Evolutionary conservation across 2,329 filamentous ascomycete genomes (phyloP).

Genomic region (Colletotrichum falcatum): DNA sequence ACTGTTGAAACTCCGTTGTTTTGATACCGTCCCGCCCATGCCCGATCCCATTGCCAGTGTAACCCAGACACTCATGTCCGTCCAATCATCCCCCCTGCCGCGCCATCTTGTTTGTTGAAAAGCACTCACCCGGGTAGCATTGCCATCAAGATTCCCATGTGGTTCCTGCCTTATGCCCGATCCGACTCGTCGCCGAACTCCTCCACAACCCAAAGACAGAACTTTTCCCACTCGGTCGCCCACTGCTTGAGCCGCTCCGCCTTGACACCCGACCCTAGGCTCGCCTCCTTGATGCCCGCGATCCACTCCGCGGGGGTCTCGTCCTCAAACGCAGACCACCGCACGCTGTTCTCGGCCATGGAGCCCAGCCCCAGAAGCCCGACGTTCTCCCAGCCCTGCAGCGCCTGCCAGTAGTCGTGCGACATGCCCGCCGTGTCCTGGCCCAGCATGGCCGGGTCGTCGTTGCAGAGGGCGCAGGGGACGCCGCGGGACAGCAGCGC

Average conservation of each 20-base stretch:
- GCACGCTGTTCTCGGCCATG: constrained; percentile 85
- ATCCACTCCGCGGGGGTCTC: constrained; percentile 75
- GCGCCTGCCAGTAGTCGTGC: constrained; percentile 87
- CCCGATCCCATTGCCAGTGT: neutral
- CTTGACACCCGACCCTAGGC: constrained; percentile 74
- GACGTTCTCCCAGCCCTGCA: constrained; percentile 87
- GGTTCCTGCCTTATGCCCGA: constrained; percentile 41
- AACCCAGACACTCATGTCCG: neutral
- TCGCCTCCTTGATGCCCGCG: constrained; percentile 75
- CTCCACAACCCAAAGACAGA: constrained; percentile 84
- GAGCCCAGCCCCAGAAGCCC: constrained; percentile 82
- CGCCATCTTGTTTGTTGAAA: constrained; percentile 15
- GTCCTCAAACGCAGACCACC: constrained; percentile 86
- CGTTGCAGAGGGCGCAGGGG: constrained; percentile 80
- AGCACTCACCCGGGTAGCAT: neutral
- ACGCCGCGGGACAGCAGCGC: constrained; percentile 83
- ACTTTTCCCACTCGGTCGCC: constrained; percentile 81
- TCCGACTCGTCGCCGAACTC: constrained; percentile 74
- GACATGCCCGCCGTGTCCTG: constrained; percentile 82
- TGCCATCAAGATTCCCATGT: too few relatives aligned
- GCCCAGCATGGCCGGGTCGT: constrained; percentile 83
- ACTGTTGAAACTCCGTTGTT: constrained; percentile 34
- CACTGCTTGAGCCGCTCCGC: constrained; percentile 78
- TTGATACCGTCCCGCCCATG: constrained; percentile 2
- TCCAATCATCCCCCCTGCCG: neutral